These are phyloP conservation scores for Citrullus colocynthis DNA, from an alignment of 306 rosid genomes.

Conservation along the genomic window DNA sequence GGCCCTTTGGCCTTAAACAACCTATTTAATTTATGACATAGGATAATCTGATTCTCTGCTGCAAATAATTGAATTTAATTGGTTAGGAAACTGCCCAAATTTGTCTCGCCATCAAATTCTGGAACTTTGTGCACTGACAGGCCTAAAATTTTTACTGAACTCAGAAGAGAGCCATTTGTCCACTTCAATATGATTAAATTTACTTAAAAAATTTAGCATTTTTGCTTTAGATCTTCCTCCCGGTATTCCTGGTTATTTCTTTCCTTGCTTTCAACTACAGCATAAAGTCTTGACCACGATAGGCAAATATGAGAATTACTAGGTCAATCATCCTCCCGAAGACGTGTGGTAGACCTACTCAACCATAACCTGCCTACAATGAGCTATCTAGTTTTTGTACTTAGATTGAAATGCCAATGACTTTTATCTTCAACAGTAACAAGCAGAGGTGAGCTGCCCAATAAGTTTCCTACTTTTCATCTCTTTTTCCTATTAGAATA, in stretches of 20 bases:
- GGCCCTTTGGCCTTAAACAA: not conserved
- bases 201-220: not conserved
- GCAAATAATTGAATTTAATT: not conserved
- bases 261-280: not conserved
- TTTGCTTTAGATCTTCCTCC: not conserved
- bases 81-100: not conserved
- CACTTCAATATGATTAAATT: not conserved
- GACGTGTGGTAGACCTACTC: not conserved
- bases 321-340: not conserved
- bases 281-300: not conserved
- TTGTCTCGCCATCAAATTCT: not conserved
- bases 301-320: not conserved
- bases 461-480: not conserved
- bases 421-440: not conserved
- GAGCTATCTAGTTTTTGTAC: not conserved
- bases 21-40: not conserved
- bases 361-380: not conserved
- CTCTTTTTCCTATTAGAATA: too few relatives aligned
- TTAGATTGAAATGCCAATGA: not conserved
- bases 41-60: not conserved
- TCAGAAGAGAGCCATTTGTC: not conserved
- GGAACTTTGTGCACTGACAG: not conserved
- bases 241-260: not conserved
- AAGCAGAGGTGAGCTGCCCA: not conserved
- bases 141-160: not conserved